Evolutionary conservation across 2,329 filamentous ascomycete genomes (phyloP).

Genomic region (Diaporthe citri): DNA sequence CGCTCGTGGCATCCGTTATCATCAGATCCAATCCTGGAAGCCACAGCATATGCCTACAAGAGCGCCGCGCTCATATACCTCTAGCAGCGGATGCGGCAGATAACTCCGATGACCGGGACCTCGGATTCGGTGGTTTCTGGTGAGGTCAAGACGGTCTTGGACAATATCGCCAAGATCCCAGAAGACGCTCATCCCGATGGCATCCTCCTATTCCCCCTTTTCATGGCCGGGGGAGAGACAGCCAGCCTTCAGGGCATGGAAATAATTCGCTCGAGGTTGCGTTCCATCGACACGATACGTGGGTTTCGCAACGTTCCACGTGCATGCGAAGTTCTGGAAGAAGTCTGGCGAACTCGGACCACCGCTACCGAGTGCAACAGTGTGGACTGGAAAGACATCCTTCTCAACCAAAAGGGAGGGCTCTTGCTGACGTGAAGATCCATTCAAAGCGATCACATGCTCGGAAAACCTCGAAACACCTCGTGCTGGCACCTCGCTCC

Average conservation of each 20-base stretch:
- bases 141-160: not conserved
- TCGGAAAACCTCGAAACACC: not conserved
- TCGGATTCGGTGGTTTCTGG: not conserved
- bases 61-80: not conserved
- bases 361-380: not conserved
- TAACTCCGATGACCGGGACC: too few relatives aligned
- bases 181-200: slow-evolving; percentile 2
- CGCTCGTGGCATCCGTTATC: not conserved
- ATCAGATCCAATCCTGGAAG: not conserved
- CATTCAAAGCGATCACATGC: not conserved
- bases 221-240: not conserved
- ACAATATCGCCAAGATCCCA: not conserved
- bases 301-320: not conserved
- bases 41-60: not conserved
- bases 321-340: not conserved
- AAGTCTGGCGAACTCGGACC: not conserved
- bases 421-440: not conserved
- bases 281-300: not conserved
- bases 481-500: not conserved
- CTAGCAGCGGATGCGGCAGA: not conserved
- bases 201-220: not conserved
- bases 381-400: not conserved
- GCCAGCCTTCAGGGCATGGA: not conserved
- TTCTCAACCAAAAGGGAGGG: not conserved
- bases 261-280: not conserved